Base-by-base conservation (phyloP, 345 rosid genomes). In the Triadica sebifera region DNA sequence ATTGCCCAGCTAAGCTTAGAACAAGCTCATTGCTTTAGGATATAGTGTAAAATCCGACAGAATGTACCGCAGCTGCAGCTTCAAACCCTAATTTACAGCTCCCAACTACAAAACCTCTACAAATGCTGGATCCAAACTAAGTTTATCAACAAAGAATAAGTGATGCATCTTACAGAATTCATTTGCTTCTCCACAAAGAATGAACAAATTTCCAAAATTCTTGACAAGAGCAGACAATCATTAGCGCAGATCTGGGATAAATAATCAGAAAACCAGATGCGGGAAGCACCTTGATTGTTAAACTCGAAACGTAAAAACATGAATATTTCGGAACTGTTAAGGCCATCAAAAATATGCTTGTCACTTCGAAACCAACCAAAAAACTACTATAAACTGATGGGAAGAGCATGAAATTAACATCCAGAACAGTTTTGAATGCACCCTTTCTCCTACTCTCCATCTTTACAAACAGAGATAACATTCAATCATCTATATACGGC, bases 401-500 rank as follows among this genome's bases (percentile, higher is more conserved):
- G 38, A 65, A 45, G 9, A 37, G 15, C 53, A 11, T 45, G 12
- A 65, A 65, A 5, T 11, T 45, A 66, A 46, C 34, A 20, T 66
- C 38, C 12, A 24, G n/a, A 38, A 66, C 53, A 38, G 12, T 11
- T 53, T 70, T 70, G 3, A 6, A 41, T 17, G 15, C 49, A 43
- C 13, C 74, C 20, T 17, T 6, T 64, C 50, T 63, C 47, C 47
- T 38, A 17, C 12, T 5, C 12, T 47, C 43, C 74, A 29, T 60
- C 17, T 47, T 19, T n/a, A 46, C 75, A 60, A 72, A 53, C 22
- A 45, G 0, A 70, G 53, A 61, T 22, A 50, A 52, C 67, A 62
- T 51, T 29, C 39, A 13, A 24, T 8, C 52, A 52, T 41, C 80
- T 82, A 90, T 56, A 86, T 78, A 0, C 99, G 87, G 77, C 99